phyloP scores from a whole-genome alignment of 164 flowering plant genomes.

The Annona squamosa region DNA sequence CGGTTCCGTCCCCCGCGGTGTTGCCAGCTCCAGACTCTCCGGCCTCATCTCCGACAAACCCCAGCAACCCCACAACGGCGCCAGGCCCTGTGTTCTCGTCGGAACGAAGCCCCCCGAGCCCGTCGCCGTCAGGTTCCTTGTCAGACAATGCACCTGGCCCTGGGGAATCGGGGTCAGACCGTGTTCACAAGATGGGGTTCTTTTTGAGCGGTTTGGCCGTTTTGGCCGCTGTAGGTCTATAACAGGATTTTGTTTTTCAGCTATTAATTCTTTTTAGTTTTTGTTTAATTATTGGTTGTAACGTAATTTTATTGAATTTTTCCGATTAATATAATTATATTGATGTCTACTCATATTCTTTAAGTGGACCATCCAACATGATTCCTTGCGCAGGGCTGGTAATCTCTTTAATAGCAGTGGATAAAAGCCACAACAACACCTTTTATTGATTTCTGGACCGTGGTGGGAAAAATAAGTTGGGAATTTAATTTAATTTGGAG shows the following conservation, averaged over 20 bases:
- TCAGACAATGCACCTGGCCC: slow-evolving; percentile 30
- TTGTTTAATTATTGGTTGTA: background rate
- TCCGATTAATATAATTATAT: background rate
- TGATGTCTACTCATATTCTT: background rate
- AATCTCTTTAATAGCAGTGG: no score
- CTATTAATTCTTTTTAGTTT: background rate
- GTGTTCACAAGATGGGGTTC: slow-evolving; percentile 9
- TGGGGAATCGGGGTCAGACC: slow-evolving; percentile 29
- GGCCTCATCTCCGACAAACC: slow-evolving; percentile 17
- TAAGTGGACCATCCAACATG: no score
- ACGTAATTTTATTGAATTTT: background rate
- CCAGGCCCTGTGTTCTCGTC: slow-evolving; percentile 21
- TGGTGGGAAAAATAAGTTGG: no score
- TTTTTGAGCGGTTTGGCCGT: slow-evolving; percentile 25
- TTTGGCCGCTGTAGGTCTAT: slow-evolving; percentile 25
- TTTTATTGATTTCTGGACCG: no score
- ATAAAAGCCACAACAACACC: no score
- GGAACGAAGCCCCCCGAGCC: slow-evolving; percentile 23
- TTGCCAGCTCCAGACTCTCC: slow-evolving; percentile 12
- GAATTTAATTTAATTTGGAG: no score
- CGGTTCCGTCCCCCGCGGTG: background rate
- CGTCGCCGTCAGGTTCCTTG: slow-evolving; percentile 16
- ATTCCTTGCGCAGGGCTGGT: no score
- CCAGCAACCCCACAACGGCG: slow-evolving; percentile 5
- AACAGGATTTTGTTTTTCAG: background rate